A percentile compares a stretch with the other conserved stretches of the same genome.
Conservation (phyloP, 2,329 filamentous ascomycete species). For the Fusarium annulatum region DNA sequence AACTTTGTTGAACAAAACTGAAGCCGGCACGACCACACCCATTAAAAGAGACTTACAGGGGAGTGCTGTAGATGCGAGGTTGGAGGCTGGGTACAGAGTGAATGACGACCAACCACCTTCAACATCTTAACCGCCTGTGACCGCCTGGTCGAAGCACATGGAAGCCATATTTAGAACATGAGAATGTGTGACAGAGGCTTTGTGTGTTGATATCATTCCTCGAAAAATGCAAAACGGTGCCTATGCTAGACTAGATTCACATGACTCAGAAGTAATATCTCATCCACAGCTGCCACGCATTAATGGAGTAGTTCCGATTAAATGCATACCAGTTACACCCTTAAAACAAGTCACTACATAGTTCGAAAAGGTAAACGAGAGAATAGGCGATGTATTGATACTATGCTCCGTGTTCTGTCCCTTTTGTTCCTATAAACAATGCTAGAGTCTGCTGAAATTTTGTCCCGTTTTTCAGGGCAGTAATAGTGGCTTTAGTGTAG, state of each 20-base stretch:
- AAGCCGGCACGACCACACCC: slow-evolving; percentile 9
- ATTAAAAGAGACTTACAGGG: slow-evolving; percentile 25
- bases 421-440: no score
- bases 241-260: slow-evolving; percentile 4
- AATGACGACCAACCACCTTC: slow-evolving; percentile 32
- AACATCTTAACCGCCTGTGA: slow-evolving; percentile 32
- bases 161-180: slow-evolving; percentile 12
- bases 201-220: neutral
- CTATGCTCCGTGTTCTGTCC: no score
- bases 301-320: no score
- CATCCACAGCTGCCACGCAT: slow-evolving; percentile 27
- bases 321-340: no score
- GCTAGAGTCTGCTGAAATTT: no score
- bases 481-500: no score
- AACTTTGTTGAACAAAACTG: slow-evolving; percentile 15
- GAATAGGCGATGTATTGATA: no score
- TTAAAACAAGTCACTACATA: no score
- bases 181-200: slow-evolving; percentile 1
- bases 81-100: slow-evolving; percentile 18
- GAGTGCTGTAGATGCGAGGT: slow-evolving; percentile 3
- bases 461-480: no score
- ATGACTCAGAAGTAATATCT: slow-evolving; percentile 17
- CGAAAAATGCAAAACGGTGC: neutral
- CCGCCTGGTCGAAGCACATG: slow-evolving; percentile 1
- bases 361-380: no score